Evolutionary conservation across 768 basidiomycete genomes (phyloP), one percentile per base, ranked within the genome.

Genomic region (Cubamyces sp.): DNA sequence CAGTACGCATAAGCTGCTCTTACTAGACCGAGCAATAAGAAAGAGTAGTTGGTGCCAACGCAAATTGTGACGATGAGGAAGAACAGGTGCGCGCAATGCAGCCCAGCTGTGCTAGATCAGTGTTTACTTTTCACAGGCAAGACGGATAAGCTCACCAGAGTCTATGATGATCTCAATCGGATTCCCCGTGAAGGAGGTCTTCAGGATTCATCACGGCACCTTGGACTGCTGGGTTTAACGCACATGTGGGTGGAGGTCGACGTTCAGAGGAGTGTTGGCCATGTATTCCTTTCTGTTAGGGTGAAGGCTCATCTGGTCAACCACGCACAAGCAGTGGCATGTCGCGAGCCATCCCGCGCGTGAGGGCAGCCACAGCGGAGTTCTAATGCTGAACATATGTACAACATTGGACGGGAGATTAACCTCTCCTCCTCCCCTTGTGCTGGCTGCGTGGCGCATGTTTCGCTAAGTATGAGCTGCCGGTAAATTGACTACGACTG

Each of bases 401-500:
- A n/a, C n/a, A n/a, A n/a, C n/a, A n/a, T n/a, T n/a, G n/a, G n/a
- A n/a, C n/a, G n/a, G n/a, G n/a, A n/a, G n/a, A n/a, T n/a, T n/a
- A n/a, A n/a, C 55, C 57, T 49, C 34, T 41, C 51, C 47, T n/a
- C 47, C 60, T 58, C 23, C 37, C 41, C 43, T 58, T 60, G 34
- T 39, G 26, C 61, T 42, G 43, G 28, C 26, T 39, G 46, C 48
- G 26, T 42, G 43, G 54, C 55, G 23, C n/a, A 45, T 16, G 62
- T 47, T 43, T 39, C 50, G 41, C 62, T n/a, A n/a, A n/a, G n/a
- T 45, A 63, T 68, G 66, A 60, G 60, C 19, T 67, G 58, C 54
- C 28, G 64, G 49, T 66, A 69, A 9, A 15, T 55, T 11, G 57
- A 60, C 34, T 68, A 82, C 47, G 70, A 71, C 48, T 71, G n/a